Base-by-base conservation (phyloP, 164 flowering plant genomes). In the Tetracentron sinense region DNA sequence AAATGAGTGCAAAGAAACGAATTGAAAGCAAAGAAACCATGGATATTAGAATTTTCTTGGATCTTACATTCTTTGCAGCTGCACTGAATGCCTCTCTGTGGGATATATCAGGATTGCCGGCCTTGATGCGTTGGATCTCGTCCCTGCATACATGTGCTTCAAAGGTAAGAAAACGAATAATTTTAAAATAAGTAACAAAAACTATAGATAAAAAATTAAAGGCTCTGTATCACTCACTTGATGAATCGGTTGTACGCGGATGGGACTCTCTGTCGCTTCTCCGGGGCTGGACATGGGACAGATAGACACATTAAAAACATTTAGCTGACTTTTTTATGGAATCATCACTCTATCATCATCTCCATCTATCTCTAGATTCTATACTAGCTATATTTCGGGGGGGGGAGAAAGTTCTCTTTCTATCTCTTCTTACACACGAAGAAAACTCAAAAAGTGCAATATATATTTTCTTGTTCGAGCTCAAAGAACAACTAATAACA, bases 61-160 rank as follows among this genome's bases (percentile, higher is more conserved):
- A 65, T 72, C 88, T 85, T 75, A 94, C 99, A 68, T 94, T 94
- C 74, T 94, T 94, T 35, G 98, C 98, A 74, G 98, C 99, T 10
- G 99, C 96, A 77, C 99, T 94, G 72, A 94, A 94, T 61, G 99
- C 99, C 68, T 94, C 96, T 64, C 99, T 91, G 85, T 94, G 99
- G 64, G 87, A 85, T 25, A 94, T 94, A 77, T 89, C 96, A 23
- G 97, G 97, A 69, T 94, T 94, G 42, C 82, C 91, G 62, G 99
- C 99, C 77, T 94, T 94, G 81, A 91, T 94, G 33, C 97, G 89
- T 84, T 91, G 99, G 87, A 94, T 94, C 84, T 94, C 99, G 62
- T 94, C 98, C 86, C 98, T 94, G 74, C 73, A 64, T 28, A 22
- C 35, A 49, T 48, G 58, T 51, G 19, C 51, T 38, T 38, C 8